These are phyloP conservation scores for Fulvia fulva DNA, from an alignment of 2,329 filamentous ascomycete species.

Conservation along the genomic window DNA sequence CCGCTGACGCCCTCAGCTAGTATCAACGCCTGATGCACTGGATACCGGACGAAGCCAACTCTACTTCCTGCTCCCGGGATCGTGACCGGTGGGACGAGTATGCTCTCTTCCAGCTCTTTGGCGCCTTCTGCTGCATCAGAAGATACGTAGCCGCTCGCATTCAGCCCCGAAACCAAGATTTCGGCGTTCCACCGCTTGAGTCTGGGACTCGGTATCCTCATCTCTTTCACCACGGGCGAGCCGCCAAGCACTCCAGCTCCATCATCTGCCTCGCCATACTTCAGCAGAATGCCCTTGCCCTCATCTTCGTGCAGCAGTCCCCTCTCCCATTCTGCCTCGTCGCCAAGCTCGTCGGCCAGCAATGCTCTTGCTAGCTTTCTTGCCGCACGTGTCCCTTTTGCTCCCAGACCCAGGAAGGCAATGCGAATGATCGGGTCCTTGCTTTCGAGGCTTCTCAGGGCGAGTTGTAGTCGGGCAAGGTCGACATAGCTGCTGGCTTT, in stretches of 20 bases:
- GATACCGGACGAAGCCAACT: slow-evolving; percentile 66
- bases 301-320: slow-evolving; percentile 35
- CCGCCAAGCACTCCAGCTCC: slow-evolving; percentile 45
- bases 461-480: slow-evolving; percentile 67
- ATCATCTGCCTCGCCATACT: slow-evolving; percentile 53
- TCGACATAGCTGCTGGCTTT: slow-evolving; percentile 61
- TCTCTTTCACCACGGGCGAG: slow-evolving; percentile 53
- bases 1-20: slow-evolving; percentile 70
- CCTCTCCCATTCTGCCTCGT: slow-evolving; percentile 43
- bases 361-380: slow-evolving; percentile 63
- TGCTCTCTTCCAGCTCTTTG: slow-evolving; percentile 54
- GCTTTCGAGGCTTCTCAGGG: slow-evolving; percentile 59
- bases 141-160: slow-evolving; percentile 37
- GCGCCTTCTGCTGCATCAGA: slow-evolving; percentile 27
- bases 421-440: slow-evolving; percentile 52
- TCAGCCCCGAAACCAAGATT: slow-evolving; percentile 54
- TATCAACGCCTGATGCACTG: slow-evolving; percentile 77
- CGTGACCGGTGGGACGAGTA: slow-evolving; percentile 71
- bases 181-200: slow-evolving; percentile 62
- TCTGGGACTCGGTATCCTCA: slow-evolving; percentile 60
- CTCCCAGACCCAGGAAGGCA: slow-evolving; percentile 44
- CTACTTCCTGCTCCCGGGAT: slow-evolving; percentile 62
- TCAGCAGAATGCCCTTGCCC: slow-evolving; percentile 40
- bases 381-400: slow-evolving; percentile 46
- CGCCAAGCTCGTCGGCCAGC: slow-evolving; percentile 44